A percentile compares a stretch with the other conserved stretches of the same genome.
These are phyloP conservation scores for Leccinum angustisporum DNA, from an alignment of 1,284 basidiomycete genomes.

Conservation along the genomic window DNA sequence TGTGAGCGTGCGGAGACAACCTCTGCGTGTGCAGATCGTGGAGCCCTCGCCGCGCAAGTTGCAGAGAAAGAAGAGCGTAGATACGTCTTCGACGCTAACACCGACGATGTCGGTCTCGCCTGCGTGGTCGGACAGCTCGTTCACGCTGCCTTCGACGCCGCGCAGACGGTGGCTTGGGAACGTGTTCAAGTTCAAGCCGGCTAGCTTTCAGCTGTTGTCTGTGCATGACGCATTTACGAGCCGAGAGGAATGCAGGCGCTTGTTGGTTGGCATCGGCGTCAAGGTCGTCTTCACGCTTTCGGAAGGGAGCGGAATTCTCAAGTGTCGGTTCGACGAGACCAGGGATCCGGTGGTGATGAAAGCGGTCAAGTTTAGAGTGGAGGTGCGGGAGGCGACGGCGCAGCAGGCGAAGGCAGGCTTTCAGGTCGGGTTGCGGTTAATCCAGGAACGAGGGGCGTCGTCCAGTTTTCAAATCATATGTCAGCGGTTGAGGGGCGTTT, in stretches of 20 bases:
- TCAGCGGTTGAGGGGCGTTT: conserved; percentile 64
- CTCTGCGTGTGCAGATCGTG: conserved; percentile 50
- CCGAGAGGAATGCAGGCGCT: conserved; percentile 67
- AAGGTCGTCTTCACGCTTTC: conserved; percentile 64
- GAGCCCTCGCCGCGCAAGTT: conserved; percentile 45
- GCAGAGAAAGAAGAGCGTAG: conserved; percentile 42
- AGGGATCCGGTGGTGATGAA: conserved; percentile 58
- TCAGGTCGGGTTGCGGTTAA: conserved; percentile 60
- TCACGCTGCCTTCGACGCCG: conserved; percentile 44
- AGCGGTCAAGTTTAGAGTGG: conserved; percentile 75
- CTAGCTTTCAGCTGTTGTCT: conserved; percentile 64
- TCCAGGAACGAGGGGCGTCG: conserved; percentile 84
- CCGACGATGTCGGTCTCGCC: conserved; percentile 34
- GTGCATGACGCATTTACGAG: conserved; percentile 68
- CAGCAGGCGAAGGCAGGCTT: conserved; percentile 48
- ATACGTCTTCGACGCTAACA: conserved; percentile 12
- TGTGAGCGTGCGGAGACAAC: conserved; percentile 21
- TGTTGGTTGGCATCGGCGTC: conserved; percentile 75
- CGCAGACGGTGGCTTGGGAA: conserved; percentile 87
- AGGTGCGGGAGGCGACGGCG: conserved; percentile 52
- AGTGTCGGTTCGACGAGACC: conserved; percentile 64
- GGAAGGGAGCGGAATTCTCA: conserved; percentile 62
- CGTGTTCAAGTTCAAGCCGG: conserved; percentile 84
- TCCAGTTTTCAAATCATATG: conserved; percentile 79
- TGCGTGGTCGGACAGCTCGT: conserved; percentile 47